A percentile compares a stretch with the other conserved stretches of the same genome.
phyloP scores from a whole-genome alignment of 139 green algal genomes.

The Coelastrella sp. region DNA sequence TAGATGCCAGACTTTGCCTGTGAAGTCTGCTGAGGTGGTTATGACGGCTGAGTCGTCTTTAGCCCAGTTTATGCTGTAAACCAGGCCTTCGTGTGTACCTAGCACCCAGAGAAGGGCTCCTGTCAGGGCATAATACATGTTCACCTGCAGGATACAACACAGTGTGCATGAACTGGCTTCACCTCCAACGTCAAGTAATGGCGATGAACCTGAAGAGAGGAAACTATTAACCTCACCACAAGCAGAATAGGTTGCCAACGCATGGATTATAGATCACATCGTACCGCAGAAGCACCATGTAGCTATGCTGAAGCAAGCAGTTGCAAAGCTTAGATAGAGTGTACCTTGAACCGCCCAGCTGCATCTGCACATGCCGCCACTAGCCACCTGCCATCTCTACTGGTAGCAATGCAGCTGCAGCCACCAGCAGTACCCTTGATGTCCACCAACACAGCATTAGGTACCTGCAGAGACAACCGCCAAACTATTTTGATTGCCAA shows the following conservation, averaged over 20 bases:
- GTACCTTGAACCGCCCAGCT: conserved; percentile 21
- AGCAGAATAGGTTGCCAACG: not conserved
- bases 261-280: too few relatives aligned
- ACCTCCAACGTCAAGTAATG: too few relatives aligned
- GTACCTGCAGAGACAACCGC: conserved; percentile 3
- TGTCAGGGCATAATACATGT: conserved; percentile 34
- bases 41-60: conserved; percentile 58
- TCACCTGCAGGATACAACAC: not conserved
- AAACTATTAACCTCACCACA: too few relatives aligned
- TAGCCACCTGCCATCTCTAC: conserved; percentile 45
- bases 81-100: conserved; percentile 43
- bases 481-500: not conserved
- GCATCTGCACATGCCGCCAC: conserved; percentile 14
- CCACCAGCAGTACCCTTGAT: conserved; percentile 15
- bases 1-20: conserved; percentile 55
- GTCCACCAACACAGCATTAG: conserved; percentile 31
- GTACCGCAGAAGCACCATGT: too few relatives aligned
- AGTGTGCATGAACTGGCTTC: too few relatives aligned
- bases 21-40: conserved; percentile 63
- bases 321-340: not conserved
- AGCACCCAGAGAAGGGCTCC: conserved; percentile 28
- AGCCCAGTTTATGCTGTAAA: conserved; percentile 63
- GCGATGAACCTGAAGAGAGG: too few relatives aligned
- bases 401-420: conserved; percentile 11
- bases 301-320: not conserved